Conservation (phyloP, 805 yeast species). For the Isabelozyma gotoi region DNA sequence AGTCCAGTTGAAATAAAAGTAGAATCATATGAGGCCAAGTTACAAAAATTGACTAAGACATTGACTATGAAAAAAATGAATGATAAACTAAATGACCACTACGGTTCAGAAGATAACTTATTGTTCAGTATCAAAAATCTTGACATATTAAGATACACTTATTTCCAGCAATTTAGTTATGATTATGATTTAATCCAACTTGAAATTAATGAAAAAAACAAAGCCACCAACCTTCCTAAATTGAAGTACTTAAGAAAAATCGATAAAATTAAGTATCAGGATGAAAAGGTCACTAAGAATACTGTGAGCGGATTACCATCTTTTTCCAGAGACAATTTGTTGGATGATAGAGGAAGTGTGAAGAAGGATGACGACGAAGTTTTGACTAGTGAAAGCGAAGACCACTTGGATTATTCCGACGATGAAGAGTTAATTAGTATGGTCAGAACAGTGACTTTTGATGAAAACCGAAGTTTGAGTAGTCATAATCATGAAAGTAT, state of each 20-base stretch:
- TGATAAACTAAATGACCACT: constrained; percentile 8
- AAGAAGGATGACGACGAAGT: not conserved
- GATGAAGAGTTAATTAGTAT: not conserved
- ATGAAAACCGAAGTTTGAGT: not conserved
- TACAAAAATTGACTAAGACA: constrained; percentile 5
- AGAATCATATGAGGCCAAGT: constrained; percentile 10
- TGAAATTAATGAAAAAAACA: not conserved
- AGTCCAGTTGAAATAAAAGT: constrained; percentile 9
- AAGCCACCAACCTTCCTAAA: not conserved
- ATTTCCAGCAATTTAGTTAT: constrained; percentile 12
- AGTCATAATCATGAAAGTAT: not conserved
- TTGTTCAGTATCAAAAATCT: constrained; percentile 10
- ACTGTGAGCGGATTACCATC: not conserved
- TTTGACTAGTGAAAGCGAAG: not conserved
- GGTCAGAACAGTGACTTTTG: not conserved
- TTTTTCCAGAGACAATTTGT: not conserved
- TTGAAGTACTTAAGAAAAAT: constrained; percentile 1
- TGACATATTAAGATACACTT: constrained; percentile 12
- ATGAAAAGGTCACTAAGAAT: not conserved
- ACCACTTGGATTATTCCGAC: not conserved
- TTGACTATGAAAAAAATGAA: constrained; percentile 7
- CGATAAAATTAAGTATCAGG: not conserved
- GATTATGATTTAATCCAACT: constrained; percentile 4
- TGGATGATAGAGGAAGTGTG: not conserved
- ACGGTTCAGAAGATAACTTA: constrained; percentile 3